A percentile compares a stretch with the other conserved stretches of the same genome.
phyloP scores from a whole-genome alignment of 805 yeast genomes.

The Ogataea chonburiensis region DNA sequence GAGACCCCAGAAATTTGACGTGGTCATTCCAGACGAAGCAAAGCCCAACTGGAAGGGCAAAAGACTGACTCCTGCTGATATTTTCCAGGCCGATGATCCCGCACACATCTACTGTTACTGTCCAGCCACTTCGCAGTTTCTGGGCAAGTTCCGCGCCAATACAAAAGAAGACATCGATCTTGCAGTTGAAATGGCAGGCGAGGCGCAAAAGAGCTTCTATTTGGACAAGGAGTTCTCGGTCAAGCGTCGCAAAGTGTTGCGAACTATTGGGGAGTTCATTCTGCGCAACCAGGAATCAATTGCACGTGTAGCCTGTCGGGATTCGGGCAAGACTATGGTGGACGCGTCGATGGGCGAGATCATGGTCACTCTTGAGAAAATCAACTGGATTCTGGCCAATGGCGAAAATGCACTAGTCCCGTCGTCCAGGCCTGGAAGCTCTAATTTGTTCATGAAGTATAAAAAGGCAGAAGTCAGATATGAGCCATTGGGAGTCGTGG shows the following conservation, averaged over 20 bases:
- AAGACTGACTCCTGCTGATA: conserved; percentile 62
- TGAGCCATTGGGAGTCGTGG: conserved; percentile 87
- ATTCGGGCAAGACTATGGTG: conserved; percentile 92
- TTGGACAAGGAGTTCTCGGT: conserved; percentile 49
- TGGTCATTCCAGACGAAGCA: conserved; percentile 72
- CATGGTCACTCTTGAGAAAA: conserved; percentile 89
- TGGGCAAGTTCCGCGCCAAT: conserved; percentile 70
- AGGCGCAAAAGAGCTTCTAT: conserved; percentile 54
- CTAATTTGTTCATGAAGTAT: conserved; percentile 80
- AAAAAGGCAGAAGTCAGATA: conserved; percentile 92
- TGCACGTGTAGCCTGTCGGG: conserved; percentile 92
- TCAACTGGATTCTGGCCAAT: conserved; percentile 83
- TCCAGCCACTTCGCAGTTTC: conserved; percentile 92
- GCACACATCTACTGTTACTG: conserved; percentile 77
- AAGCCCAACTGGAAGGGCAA: conserved; percentile 91
- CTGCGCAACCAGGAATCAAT: conserved; percentile 80
- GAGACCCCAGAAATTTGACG: conserved; percentile 45
- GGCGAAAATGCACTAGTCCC: conserved; percentile 73
- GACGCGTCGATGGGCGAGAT: conserved; percentile 98
- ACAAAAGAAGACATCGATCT: conserved; percentile 69
- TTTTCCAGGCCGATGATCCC: conserved; percentile 62
- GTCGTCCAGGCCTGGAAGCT: conserved; percentile 81
- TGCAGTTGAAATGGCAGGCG: conserved; percentile 50
- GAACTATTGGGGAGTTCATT: conserved; percentile 69
- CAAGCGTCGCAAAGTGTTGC: conserved; percentile 68